A percentile compares a stretch with the other conserved stretches of the same genome.
Conservation (phyloP, 2,329 filamentous ascomycete species). For the Zymoseptoria ardabiliae region DNA sequence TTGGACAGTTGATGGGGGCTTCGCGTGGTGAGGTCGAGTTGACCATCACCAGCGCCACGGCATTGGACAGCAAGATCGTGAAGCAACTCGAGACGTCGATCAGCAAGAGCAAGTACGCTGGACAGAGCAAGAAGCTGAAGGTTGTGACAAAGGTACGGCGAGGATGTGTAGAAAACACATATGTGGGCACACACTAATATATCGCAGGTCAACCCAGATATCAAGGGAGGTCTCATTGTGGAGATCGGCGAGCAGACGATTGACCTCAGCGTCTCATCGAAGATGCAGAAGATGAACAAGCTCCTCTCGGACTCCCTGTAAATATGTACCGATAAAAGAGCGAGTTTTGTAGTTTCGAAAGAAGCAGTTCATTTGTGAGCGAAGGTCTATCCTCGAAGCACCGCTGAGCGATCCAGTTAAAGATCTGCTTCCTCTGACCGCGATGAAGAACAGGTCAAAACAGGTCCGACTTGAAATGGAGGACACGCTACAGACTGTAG, state of each 20-base stretch:
- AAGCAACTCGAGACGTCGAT: constrained; percentile 79
- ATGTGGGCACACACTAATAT: constrained; percentile 3
- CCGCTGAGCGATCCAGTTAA: background rate
- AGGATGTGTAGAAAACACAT: background rate
- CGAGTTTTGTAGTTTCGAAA: constrained; percentile 12
- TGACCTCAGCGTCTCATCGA: constrained; percentile 89
- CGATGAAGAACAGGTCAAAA: too few species aligned
- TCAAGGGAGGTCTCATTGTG: constrained; percentile 87
- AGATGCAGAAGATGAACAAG: constrained; percentile 99
- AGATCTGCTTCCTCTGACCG: background rate
- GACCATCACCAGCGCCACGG: constrained; percentile 80
- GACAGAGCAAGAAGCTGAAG: constrained; percentile 95
- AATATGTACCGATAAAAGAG: constrained; percentile 40
- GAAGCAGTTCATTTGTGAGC: constrained; percentile 8
- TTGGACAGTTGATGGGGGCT: constrained; percentile 77
- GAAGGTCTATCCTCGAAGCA: background rate
- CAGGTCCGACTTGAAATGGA: background rate
- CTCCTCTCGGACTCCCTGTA: constrained; percentile 94
- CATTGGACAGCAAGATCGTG: constrained; percentile 81
- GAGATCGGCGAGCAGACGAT: constrained; percentile 98
- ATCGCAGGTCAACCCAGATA: constrained; percentile 78
- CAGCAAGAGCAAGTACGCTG: constrained; percentile 79
- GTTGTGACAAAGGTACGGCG: constrained; percentile 67
- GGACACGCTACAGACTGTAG: too few species aligned
- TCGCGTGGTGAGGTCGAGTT: constrained; percentile 89